These are phyloP conservation scores for Picochlorum sp. DNA, from an alignment of 139 green algal genomes.

Conservation along the genomic window DNA sequence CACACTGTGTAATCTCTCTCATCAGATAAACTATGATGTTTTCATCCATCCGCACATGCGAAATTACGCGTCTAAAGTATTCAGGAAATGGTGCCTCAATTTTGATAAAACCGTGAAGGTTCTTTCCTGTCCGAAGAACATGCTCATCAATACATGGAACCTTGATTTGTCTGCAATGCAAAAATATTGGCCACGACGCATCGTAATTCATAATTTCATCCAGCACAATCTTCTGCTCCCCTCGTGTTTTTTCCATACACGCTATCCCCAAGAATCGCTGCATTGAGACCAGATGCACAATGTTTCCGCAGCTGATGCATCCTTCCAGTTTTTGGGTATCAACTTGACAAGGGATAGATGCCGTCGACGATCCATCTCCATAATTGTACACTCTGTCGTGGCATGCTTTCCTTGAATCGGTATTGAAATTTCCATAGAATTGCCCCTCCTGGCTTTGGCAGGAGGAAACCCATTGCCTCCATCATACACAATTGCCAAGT, in stretches of 20 bases:
- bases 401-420: background rate
- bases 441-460: background rate
- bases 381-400: background rate
- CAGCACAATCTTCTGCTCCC: constrained; percentile 5
- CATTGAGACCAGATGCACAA: constrained; percentile 24
- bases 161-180: constrained; percentile 23
- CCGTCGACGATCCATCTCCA: constrained; percentile 3
- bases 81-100: background rate
- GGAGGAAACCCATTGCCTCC: background rate
- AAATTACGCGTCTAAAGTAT: background rate
- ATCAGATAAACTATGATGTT: background rate
- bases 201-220: background rate
- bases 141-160: background rate
- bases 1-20: background rate
- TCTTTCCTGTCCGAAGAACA: background rate
- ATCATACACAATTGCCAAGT: constrained; percentile 27
- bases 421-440: background rate
- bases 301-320: constrained; percentile 49
- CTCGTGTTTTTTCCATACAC: constrained; percentile 17
- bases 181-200: constrained; percentile 9
- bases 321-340: constrained; percentile 23
- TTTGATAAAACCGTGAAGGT: background rate
- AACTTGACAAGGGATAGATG: constrained; percentile 30
- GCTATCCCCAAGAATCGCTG: constrained; percentile 35
- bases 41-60: background rate